Evolutionary conservation across 2,329 filamentous ascomycete species (phyloP), one percentile per base, ranked within the genome.

Genomic region (Alternaria ethzedia): DNA sequence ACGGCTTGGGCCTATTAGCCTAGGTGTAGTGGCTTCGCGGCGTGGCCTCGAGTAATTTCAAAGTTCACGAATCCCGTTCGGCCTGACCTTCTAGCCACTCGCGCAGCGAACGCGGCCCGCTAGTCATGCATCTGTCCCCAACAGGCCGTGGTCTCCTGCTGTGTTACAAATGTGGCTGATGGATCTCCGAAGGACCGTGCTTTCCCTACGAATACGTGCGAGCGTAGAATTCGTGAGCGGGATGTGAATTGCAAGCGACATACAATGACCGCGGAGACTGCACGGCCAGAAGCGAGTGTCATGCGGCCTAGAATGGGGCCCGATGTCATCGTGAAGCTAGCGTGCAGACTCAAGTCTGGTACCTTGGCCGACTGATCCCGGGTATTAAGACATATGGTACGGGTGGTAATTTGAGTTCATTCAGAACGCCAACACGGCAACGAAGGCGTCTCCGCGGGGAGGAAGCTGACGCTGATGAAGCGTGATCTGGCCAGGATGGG

Each of bases 131-230:
- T 23, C 21, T 36, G n/a, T 17, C 17, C 44, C 26, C n/a, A 61
- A 61, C 52, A 17, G 44, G 23, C 26, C 30, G 5, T 32, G 30
- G 30, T 26, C 30, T 45, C 21, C 21, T 41, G 44, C 32, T 46
- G 52, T 47, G n/a, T 44, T 36, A 57, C 49, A 30, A 56, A 46
- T 12, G 47, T 58, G 54, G 54, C 59, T 62, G 25, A 32, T 30
- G 28, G 25, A 58, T 41, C 20, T 36, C 54, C 41, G n/a, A 11
- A 43, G 6, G 17, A 32, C 28, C 13, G 25, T 62, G 47, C 47
- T 43, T 30, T 50, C n/a, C 15, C 30, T 9, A 12, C 8, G 28
- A 36, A 51, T 10, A n/a, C 11, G 21, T 23, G 17, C 3, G n/a
- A 26, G 43, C 13, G 5, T 51, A 56, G 11, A 28, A n/a, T 23